Evolutionary conservation across 2,329 filamentous ascomycete species (phyloP).

Genomic region (Clonostachys rhizophaga): DNA sequence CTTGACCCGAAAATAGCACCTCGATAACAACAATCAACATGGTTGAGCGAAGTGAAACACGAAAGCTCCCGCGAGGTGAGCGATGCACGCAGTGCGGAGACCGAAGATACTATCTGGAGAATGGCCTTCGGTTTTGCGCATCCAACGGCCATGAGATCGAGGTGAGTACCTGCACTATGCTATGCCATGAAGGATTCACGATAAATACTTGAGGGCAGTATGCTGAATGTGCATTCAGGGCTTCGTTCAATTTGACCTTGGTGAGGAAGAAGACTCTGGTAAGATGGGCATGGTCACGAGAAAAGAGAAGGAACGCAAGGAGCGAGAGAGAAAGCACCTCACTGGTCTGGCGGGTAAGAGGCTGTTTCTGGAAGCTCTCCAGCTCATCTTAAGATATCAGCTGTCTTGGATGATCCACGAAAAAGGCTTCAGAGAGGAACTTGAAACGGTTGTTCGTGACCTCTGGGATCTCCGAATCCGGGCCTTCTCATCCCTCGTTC

Average conservation of each 20-base stretch:
- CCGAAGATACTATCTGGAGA: conserved; percentile 66
- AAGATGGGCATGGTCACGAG: conserved; percentile 49
- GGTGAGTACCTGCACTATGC: conserved; percentile 32
- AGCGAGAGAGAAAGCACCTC: conserved; percentile 51
- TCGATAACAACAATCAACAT: conserved; percentile 16
- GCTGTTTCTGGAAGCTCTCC: conserved; percentile 79
- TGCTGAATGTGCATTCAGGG: conserved; percentile 23
- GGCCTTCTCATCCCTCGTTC: conserved; percentile 29
- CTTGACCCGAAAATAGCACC: too few relatives aligned
- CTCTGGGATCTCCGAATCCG: conserved; percentile 74
- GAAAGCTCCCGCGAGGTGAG: conserved; percentile 47
- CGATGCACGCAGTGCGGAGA: conserved; percentile 65
- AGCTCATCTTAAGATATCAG: conserved; percentile 82
- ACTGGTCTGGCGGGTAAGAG: conserved; percentile 65
- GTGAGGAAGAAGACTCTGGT: conserved; percentile 69
- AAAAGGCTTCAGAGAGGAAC: conserved; percentile 63
- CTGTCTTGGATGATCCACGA: conserved; percentile 65
- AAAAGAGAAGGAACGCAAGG: conserved; percentile 51
- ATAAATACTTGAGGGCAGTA: too few relatives aligned
- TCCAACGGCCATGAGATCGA: conserved; percentile 76
- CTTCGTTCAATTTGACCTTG: conserved; percentile 49
- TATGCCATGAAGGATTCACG: not conserved
- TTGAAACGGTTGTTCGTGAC: conserved; percentile 77
- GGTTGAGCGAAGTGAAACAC: conserved; percentile 35
- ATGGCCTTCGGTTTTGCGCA: conserved; percentile 70